Conservation (phyloP, 2,329 filamentous ascomycete genomes). For the Diaporthe humulicola region DNA sequence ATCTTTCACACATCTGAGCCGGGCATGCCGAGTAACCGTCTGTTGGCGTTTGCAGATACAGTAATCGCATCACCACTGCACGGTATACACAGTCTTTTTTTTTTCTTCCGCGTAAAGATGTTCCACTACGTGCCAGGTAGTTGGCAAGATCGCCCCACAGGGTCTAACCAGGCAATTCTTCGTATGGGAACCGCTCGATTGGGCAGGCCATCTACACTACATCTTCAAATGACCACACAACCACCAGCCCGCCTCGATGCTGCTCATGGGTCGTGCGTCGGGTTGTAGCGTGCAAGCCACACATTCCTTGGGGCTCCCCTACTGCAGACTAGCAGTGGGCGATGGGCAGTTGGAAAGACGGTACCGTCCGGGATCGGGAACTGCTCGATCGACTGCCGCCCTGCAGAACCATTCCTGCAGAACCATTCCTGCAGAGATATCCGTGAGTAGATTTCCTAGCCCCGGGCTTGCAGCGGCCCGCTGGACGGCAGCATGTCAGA, state of each 20-base stretch:
- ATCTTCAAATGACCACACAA: not conserved
- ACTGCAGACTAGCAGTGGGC: not conserved
- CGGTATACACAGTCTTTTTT: slow-evolving; percentile 15
- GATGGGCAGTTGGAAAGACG: not conserved
- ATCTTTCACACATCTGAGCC: not conserved
- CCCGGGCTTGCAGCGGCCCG: slow-evolving; percentile 18
- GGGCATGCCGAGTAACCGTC: not conserved
- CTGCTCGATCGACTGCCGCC: slow-evolving; percentile 1
- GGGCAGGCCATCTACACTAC: slow-evolving; percentile 1
- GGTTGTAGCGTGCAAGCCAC: slow-evolving; percentile 15
- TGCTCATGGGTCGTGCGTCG: not conserved
- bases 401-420: slow-evolving; percentile 4
- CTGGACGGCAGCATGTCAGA: slow-evolving; percentile 15
- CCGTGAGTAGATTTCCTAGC: not conserved
- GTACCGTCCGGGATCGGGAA: not conserved
- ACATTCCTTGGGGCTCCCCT: not conserved
- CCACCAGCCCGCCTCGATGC: not conserved
- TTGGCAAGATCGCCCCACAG: slow-evolving; percentile 17
- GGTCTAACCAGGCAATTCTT: not conserved
- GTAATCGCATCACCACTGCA: not conserved
- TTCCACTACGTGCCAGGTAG: not conserved
- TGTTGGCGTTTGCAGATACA: not conserved
- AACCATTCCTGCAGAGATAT: not conserved
- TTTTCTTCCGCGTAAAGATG: not conserved
- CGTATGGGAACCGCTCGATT: slow-evolving; percentile 1